Evolutionary conservation across 805 yeast genomes (phyloP).

Genomic region (Saccharomycopsis sp.): DNA sequence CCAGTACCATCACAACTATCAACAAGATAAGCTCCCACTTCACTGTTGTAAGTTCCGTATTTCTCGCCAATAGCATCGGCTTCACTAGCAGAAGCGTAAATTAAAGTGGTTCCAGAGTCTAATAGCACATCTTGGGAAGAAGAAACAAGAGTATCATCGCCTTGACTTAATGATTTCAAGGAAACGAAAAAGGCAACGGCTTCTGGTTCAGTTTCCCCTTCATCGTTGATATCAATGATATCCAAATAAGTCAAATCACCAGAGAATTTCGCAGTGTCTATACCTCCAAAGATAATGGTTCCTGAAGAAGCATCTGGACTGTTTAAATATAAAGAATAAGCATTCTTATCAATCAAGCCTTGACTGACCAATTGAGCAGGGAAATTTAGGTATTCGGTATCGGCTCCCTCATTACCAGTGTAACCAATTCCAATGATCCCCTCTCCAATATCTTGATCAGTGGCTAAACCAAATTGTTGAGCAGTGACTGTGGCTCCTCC

Average conservation of each 20-base stretch:
- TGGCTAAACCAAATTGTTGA: conserved; percentile 9
- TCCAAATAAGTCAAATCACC: conserved; percentile 31
- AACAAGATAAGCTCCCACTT: conserved; percentile 18
- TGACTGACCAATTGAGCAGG: conserved; percentile 26
- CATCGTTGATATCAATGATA: conserved; percentile 9
- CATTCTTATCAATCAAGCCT: conserved; percentile 30
- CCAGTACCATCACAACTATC: conserved; percentile 18
- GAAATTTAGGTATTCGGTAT: conserved; percentile 19
- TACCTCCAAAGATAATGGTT: conserved; percentile 42
- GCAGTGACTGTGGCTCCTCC: conserved; percentile 11
- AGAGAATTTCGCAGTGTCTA: conserved; percentile 37
- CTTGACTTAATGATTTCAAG: conserved; percentile 19
- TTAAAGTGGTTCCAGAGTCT: conserved; percentile 45
- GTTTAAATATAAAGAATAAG: conserved; percentile 38
- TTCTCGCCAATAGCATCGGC: conserved; percentile 16
- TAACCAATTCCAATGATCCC: conserved; percentile 13
- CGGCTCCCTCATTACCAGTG: conserved; percentile 30
- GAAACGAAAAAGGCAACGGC: conserved; percentile 14
- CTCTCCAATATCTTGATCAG: conserved; percentile 3
- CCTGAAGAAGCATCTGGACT: conserved; percentile 22
- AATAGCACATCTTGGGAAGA: conserved; percentile 30
- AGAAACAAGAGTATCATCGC: conserved; percentile 17
- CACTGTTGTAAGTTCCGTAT: conserved; percentile 23
- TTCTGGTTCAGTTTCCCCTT: background rate
- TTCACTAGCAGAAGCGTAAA: conserved; percentile 41